phyloP scores from a whole-genome alignment of 768 basidiomycete species.

The Mycena indigotica region DNA sequence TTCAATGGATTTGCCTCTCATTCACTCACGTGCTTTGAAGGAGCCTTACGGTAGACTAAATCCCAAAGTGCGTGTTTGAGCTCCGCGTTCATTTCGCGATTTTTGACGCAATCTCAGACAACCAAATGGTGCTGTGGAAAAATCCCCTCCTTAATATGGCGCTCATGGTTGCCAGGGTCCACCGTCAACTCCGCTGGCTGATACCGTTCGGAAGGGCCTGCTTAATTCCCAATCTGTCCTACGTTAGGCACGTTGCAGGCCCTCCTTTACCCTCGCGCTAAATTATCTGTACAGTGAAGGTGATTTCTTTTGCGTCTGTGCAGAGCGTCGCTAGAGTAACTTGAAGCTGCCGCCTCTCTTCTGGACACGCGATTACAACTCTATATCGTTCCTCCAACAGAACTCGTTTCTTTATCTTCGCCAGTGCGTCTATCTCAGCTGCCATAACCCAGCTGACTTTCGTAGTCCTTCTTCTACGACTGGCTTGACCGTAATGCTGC shows the following conservation, averaged over 20 bases:
- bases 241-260: not conserved
- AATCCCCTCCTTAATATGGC: too few relatives aligned
- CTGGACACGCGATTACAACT: constrained; percentile 74
- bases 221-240: constrained; percentile 76
- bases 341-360: constrained; percentile 79
- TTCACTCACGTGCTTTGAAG: constrained; percentile 36
- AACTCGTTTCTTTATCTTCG: constrained; percentile 80
- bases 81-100: not conserved
- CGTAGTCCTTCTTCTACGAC: constrained; percentile 87
- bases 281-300: constrained; percentile 11
- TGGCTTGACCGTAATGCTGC: constrained; percentile 83
- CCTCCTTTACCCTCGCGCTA: not conserved
- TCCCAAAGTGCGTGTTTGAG: constrained; percentile 60
- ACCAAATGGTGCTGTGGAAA: not conserved
- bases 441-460: not conserved
- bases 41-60: constrained; percentile 88
- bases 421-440: constrained; percentile 45
- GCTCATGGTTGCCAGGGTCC: constrained; percentile 88
- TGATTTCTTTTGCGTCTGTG: not conserved
- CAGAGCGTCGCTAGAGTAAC: not conserved
- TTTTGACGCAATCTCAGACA: not conserved
- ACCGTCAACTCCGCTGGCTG: constrained; percentile 85
- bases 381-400: constrained; percentile 84
- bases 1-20: not conserved
- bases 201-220: constrained; percentile 90